Evolutionary conservation across 2,329 filamentous ascomycete genomes (phyloP), one percentile per base, ranked within the genome.

Genomic region (Amesomyces nigricolor): DNA sequence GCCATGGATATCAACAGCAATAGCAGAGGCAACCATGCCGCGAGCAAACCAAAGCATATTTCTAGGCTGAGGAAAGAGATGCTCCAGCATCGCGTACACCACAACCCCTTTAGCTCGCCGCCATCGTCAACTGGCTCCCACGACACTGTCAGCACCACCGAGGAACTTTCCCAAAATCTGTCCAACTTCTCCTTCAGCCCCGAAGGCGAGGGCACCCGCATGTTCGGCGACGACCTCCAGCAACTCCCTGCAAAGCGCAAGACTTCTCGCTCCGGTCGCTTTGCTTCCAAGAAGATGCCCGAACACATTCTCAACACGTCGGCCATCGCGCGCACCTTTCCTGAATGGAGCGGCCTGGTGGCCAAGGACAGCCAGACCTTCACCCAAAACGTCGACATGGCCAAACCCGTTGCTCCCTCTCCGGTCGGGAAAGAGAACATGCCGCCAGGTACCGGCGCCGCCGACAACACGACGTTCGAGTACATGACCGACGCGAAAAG

Each of bases 111-210:
- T 70, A 79, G 79, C 68, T 81, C 79, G 17, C 79, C 79, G 5
- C 78, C 79, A 17, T 80, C 79, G 6, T 82, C 79, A 6, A 81
- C 79, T 30, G 79, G 78, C 53, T 79, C 77, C 51, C 78, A 81
- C 68, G 78, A 79, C 65, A 80, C 78, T 58, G 73, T 81, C 60
- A 79, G 77, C 64, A 74, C 77, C 45, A 65, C 75, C 57, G 79
- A 78, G 17, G 78, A 80, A 29, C 68, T 81, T 61, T 76, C 79
- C 59, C 74, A 74, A 49, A 74, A 77, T 55, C 75, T 75, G 50
- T 79, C 78, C 38, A 76, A 78, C 42, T 70, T 81, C 62, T 78
- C 79, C 58, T 75, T 77, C 54, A 74, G 75, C 54, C 76, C 75
- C 38, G 77, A 80, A 57, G 77, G 73, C 66, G 79, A 81, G 65